Conservation (phyloP, 2,329 filamentous ascomycete genomes). For the Aureobasidium musti region DNA sequence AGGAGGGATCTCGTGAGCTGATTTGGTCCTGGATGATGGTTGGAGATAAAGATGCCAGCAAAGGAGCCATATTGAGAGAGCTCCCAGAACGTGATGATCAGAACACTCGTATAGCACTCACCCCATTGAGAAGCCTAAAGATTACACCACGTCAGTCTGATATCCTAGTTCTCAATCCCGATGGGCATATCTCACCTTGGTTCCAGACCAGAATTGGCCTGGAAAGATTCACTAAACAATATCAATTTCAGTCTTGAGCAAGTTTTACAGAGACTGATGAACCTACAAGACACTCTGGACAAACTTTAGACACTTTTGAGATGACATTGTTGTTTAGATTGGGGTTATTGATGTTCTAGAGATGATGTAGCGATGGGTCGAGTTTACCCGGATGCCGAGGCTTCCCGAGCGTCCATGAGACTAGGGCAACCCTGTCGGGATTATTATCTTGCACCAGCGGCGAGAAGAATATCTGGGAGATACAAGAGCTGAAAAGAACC, state of each 20-base stretch:
- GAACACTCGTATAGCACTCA: slow-evolving; percentile 34
- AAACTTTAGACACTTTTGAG: slow-evolving; percentile 26
- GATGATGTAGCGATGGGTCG: slow-evolving; percentile 10
- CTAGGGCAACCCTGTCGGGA: background rate
- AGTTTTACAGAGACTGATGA: background rate
- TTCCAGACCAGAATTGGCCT: slow-evolving; percentile 81
- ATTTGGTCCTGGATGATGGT: too few relatives aligned
- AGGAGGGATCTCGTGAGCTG: too few relatives aligned
- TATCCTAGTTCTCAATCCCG: too few relatives aligned
- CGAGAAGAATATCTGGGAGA: too few relatives aligned
- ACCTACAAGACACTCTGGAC: slow-evolving; percentile 26
- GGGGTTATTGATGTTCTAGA: background rate
- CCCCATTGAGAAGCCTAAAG: slow-evolving; percentile 47
- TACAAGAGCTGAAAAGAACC: too few relatives aligned
- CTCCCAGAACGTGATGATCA: too few relatives aligned
- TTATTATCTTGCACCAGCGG: too few relatives aligned
- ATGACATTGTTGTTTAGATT: slow-evolving; percentile 9
- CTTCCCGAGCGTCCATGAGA: background rate
- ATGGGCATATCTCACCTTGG: slow-evolving; percentile 63
- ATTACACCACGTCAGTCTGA: slow-evolving; percentile 5
- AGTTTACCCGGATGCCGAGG: slow-evolving; percentile 23
- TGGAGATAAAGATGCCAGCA: background rate
- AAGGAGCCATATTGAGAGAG: background rate
- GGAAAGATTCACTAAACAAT: slow-evolving; percentile 72
- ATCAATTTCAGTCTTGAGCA: background rate